phyloP scores from a whole-genome alignment of 805 yeast species.

The Starmera dryadoides region DNA sequence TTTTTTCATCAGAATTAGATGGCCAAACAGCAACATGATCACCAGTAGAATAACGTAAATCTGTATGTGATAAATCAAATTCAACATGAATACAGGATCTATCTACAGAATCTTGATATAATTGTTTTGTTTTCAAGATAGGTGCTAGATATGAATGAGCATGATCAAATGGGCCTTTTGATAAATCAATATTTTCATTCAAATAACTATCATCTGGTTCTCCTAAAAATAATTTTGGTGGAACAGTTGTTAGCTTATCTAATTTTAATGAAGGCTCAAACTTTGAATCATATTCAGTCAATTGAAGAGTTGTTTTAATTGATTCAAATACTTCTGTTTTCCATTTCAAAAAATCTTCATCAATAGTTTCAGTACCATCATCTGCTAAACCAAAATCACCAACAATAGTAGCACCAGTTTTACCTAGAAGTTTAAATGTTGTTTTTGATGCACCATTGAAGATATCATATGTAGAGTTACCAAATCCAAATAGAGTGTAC shows the following conservation, averaged over 20 bases:
- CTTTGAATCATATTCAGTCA: conserved; percentile 75
- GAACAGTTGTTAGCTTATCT: conserved; percentile 29
- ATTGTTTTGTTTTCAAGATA: conserved; percentile 52
- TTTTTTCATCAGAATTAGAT: conserved; percentile 73
- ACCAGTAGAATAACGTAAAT: conserved; percentile 84
- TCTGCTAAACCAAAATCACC: conserved; percentile 86
- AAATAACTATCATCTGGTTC: conserved; percentile 53
- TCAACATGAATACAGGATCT: conserved; percentile 90
- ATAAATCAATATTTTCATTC: conserved; percentile 22
- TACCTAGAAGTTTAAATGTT: conserved; percentile 39
- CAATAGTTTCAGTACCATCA: conserved; percentile 91
- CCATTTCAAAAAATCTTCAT: conserved; percentile 93
- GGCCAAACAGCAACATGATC: conserved; percentile 96
- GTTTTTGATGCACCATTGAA: conserved; percentile 78
- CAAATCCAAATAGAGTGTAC: conserved; percentile 81
- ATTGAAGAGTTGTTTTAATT: conserved; percentile 52
- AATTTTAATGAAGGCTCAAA: conserved; percentile 64
- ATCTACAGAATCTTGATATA: conserved; percentile 46
- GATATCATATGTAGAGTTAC: conserved; percentile 90
- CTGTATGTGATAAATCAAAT: conserved; percentile 68
- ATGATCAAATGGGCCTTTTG: conserved; percentile 72
- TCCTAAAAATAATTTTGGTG: conserved; percentile 53
- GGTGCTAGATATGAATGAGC: conserved; percentile 79
- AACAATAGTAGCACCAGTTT: conserved; percentile 65
- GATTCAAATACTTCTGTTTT: conserved; percentile 68